Base-by-base conservation (phyloP, 164 flowering plant species). In the Berberis vulgaris region DNA sequence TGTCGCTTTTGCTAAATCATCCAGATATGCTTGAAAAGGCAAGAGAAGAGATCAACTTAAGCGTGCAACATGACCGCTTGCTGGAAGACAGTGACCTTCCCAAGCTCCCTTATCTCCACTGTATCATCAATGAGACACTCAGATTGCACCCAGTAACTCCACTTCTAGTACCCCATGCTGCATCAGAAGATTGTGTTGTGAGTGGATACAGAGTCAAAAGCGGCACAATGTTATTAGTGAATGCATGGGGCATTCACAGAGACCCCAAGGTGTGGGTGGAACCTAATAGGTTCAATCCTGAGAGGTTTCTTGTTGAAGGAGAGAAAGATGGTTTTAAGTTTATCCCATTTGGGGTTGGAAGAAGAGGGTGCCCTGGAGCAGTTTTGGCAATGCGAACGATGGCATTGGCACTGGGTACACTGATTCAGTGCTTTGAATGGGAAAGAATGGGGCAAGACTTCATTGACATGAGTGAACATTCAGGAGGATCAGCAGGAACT, bases 351-450 rank as follows among this genome's bases (percentile, higher is more conserved):
- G 78, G 81, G 3, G 7, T 44, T 0, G 79, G 79, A 40, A 68
- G 82, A 67, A 60, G 81, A 63, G 65, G 47, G 1, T 78, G 81
- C 41, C 78, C 77, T 1, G 81, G 81, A 0, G 49, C 65, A 3
- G 57, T n/a, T 0, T 7, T 78, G 49, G 76, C 69, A 0, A 44
- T 47, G 54, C 26, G 71, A 10, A 42, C 67, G 38, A 53, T 73
- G 38, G 66, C 65, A 2, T 57, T 75, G 54, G 49, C 54, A 8
- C 11, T 78, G 69, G 78, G 68, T 0, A 7, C 67, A 6, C 41
- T 75, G 40, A 49, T 78, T 43, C 78, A 74, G 58, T 66, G 77
- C 54, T 75, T 74, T 44, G 76, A 78, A 56, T 78, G 81, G 81
- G 65, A 68, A 42, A 68, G 71, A 59, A 43, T 62, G 41, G 66